Evolutionary conservation across 306 rosid species (phyloP), one percentile per base, ranked within the genome.

Genomic region (Medicago ruthenica): DNA sequence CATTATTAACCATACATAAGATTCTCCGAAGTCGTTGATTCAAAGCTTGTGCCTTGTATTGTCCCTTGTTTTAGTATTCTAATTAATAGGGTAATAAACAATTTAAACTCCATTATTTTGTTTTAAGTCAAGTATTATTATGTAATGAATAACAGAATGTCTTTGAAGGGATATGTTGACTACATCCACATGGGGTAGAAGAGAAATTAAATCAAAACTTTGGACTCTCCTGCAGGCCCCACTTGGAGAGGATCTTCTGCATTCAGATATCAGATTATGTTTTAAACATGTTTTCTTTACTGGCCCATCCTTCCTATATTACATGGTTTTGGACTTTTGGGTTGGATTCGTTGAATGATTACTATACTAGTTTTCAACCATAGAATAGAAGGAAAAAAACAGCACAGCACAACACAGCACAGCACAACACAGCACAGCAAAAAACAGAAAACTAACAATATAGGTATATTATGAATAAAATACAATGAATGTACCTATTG

Each of bases 141-240:
- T 20, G 64, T 82, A 71, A 62, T 80, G 73, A 74, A 63, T 70
- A 67, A 79, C 67, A 85, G 78, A 87, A 83, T 83, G 89, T 83
- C 83, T 79, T 80, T 70, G 73, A 76, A 80, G 71, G 75, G 65
- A 79, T 75, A 41, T 41, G 24, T 81, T 70, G 54, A 83, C 69
- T 51, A 79, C 66, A 48, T 61, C 31, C 87, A 74, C 91, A 67
- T 72, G 89, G 59, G 37, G 9, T 16, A 76, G 37, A 34, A 72
- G 58, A 80, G 21, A 55, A 61, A 58, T 67, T 24, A 80, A 61
- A 58, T 67, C 37, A 80, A 61, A 60, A 55, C 37, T 75, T 41
- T 12, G 41, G 81, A 74, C 45, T 37, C 73, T 65, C 9, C 39
- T 44, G 1, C 16, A 15, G 39, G 53, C 50, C 63, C 84, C 53